Evolutionary conservation across 208 protist species (phyloP).

Genomic region (Trypanosoma cruzi): DNA sequence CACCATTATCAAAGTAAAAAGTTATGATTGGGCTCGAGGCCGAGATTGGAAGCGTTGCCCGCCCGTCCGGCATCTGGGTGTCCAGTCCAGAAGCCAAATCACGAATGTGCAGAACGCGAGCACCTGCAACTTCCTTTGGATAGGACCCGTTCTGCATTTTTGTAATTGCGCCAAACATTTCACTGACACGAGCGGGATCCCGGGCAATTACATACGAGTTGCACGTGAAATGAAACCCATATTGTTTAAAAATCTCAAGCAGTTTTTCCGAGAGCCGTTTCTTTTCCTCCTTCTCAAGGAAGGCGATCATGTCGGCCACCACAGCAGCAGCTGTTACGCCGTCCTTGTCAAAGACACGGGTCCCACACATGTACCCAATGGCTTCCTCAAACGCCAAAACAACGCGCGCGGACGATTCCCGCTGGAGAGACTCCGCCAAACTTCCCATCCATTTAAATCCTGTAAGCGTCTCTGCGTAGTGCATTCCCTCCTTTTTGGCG

Average conservation of each 20-base stretch:
- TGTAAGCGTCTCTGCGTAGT: conserved; percentile 95
- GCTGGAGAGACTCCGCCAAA: conserved; percentile 51
- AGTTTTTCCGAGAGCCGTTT: conserved; percentile 60
- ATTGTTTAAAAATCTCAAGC: conserved; percentile 67
- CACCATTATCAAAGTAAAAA: conserved; percentile 94
- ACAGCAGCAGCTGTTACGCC: conserved; percentile 94
- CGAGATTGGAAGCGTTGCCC: conserved; percentile 67
- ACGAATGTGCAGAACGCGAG: conserved; percentile 69
- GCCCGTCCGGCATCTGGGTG: conserved; percentile 53
- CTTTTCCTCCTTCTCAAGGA: conserved; percentile 50
- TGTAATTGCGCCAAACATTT: conserved; percentile 86
- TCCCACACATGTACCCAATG: conserved; percentile 96
- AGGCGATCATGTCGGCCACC: conserved; percentile 91
- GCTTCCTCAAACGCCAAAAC: conserved; percentile 96
- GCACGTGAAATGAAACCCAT: conserved; percentile 91
- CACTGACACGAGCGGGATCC: conserved; percentile 69
- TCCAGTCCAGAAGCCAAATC: conserved; percentile 93
- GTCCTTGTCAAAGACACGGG: conserved; percentile 96
- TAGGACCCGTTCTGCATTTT: conserved; percentile 43
- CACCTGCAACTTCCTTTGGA: conserved; percentile 55
- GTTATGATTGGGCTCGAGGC: conserved; percentile 95
- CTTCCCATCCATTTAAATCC: conserved; percentile 99
- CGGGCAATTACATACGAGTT: conserved; percentile 95
- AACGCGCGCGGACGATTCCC: conserved; percentile 54
- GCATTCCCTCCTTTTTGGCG: conserved; percentile 90